These are phyloP conservation scores for Corinectria fuckeliana DNA, from an alignment of 2,329 filamentous ascomycete genomes.

Conservation along the genomic window DNA sequence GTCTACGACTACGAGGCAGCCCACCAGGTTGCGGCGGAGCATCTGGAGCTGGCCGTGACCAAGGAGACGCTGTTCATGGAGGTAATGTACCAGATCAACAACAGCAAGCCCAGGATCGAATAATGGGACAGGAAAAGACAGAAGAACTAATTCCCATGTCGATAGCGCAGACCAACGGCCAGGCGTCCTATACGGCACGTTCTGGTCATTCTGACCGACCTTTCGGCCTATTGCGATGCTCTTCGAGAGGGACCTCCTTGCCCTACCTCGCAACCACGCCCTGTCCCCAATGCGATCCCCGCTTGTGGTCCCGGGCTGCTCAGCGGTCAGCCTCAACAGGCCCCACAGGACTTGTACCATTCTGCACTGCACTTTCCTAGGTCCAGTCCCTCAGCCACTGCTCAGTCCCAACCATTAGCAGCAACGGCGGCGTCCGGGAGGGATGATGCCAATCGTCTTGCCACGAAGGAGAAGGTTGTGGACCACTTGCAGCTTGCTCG, in stretches of 20 bases:
- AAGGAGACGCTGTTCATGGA: conserved; percentile 22
- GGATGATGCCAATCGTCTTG: no score
- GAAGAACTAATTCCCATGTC: conserved; percentile 26
- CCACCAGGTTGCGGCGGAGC: conserved; percentile 13
- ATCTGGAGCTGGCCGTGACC: not conserved
- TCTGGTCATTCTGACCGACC: no score
- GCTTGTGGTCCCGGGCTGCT: no score
- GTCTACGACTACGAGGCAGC: conserved; percentile 23
- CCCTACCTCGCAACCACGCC: no score
- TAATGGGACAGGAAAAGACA: not conserved
- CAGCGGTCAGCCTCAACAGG: not conserved
- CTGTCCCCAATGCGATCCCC: no score
- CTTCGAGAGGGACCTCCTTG: no score
- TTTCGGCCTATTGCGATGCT: no score
- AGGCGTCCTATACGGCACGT: conserved; percentile 22
- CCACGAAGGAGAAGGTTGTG: no score
- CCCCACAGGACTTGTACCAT: not conserved
- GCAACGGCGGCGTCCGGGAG: no score
- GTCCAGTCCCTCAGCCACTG: not conserved
- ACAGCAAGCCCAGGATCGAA: conserved; percentile 2
- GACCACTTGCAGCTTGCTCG: no score
- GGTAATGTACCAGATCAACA: conserved; percentile 10
- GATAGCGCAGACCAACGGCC: conserved; percentile 16
- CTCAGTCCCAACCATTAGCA: not conserved
- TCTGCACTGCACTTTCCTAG: not conserved